phyloP scores from a whole-genome alignment of 257 asterid species.

The Penstemon eatonii region DNA sequence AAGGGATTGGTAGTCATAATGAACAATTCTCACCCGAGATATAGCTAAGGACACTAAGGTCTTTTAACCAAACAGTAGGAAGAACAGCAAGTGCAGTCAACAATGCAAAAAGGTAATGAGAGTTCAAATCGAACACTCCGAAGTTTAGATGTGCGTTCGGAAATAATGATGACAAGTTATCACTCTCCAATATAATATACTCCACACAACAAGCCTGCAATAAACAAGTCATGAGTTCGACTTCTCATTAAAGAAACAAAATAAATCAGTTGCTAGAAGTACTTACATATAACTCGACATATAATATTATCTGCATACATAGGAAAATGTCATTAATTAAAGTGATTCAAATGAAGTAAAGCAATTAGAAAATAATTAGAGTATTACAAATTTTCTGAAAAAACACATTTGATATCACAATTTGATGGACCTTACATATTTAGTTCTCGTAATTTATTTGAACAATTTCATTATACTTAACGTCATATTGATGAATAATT shows the following conservation, averaged over 20 bases:
- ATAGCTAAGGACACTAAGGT: constrained; percentile 85
- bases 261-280: constrained; percentile 15
- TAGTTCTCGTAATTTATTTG: too few relatives aligned
- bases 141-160: constrained; percentile 76
- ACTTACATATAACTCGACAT: constrained; percentile 94
- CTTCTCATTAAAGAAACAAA: constrained; percentile 1
- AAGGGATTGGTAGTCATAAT: neutral
- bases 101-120: constrained; percentile 75
- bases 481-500: too few relatives aligned
- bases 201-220: constrained; percentile 92
- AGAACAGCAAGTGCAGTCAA: constrained; percentile 73
- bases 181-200: constrained; percentile 86
- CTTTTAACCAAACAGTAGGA: constrained; percentile 86
- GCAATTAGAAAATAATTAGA: neutral
- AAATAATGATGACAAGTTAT: constrained; percentile 81
- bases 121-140: constrained; percentile 53
- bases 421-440: too few relatives aligned
- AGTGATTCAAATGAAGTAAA: neutral
- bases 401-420: too few relatives aligned
- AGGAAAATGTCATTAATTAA: constrained; percentile 32
- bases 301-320: constrained; percentile 74
- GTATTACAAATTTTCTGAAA: too few relatives aligned
- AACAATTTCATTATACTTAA: too few relatives aligned
- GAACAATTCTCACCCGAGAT: constrained; percentile 67
- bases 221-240: neutral